Evolutionary conservation across 352 stramenopile species (phyloP), one percentile per base, ranked within the genome.

Genomic region (Pythium volutum): DNA sequence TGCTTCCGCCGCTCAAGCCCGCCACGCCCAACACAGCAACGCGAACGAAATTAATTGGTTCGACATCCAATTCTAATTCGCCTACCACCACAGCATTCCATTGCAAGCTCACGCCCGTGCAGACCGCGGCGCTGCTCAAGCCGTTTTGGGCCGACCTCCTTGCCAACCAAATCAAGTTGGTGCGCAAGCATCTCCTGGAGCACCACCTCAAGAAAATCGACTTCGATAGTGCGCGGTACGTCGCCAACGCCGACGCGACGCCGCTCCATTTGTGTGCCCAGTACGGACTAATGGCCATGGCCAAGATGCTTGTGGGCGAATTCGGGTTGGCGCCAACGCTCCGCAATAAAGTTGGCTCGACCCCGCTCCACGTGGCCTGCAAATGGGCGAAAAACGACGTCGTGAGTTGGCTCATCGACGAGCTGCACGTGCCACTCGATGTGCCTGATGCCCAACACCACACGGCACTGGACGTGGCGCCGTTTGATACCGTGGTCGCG

Each of bases 341-440:
- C 18, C 73, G 71, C 26, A 85, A 85, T 62, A 88, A 84, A 65
- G 76, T 87, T 11, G 76, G 79, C 3, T 76, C 73, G 18, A 87
- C 79, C 25, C 65, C 79, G 9, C 52, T 88, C 20, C 75, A 88
- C 39, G 64, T 88, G 9, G 79, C 79, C 11, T 85, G 79, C 60
- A 83, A 82, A 49, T 84, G 75, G 18, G 67, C 70, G 3, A 67
- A 85, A 23, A 47, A 58, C 1, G 57, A 62, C 12, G 62, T 84
- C 50, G 59, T 78, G 23, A 46, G 50, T 20, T 81, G 78, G 26
- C 67, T 88, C 0, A 47, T 87, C 2, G 55, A 77, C 23, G 16
- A 67, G 15, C 34, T 66, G 22, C 64, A 62, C 5, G 76, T 71
- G 25, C 71, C 62, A 3, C 39, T 87, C 33, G 69, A 85, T 42